These are phyloP conservation scores for Neurospora sp. DNA, from an alignment of 495 filamentous ascomycete species.

Conservation along the genomic window DNA sequence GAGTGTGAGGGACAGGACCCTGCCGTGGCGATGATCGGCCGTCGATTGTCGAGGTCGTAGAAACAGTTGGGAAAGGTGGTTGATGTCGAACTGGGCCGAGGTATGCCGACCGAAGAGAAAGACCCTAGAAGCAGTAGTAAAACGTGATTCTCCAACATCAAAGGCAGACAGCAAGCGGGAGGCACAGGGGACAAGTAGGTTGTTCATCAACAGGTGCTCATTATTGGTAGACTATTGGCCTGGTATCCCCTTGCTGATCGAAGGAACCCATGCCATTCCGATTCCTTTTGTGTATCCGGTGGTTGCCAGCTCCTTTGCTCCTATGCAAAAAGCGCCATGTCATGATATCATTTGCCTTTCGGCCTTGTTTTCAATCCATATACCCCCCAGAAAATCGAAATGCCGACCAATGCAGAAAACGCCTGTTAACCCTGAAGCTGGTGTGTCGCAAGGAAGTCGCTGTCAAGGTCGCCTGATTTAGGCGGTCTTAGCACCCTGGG, in stretches of 20 bases:
- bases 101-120: too few species aligned
- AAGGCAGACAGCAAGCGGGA: background rate
- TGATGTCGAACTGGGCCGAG: too few species aligned
- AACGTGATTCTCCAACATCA: background rate
- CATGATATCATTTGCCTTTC: slow-evolving; percentile 19
- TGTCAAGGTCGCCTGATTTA: slow-evolving; percentile 4
- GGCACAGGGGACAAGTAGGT: background rate
- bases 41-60: too few species aligned
- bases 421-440: slow-evolving; percentile 13
- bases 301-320: slow-evolving; percentile 8
- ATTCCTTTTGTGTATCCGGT: slow-evolving; percentile 11
- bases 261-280: slow-evolving; percentile 13
- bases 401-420: slow-evolving; percentile 16
- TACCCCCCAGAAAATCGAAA: slow-evolving; percentile 11
- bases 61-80: too few species aligned
- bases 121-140: background rate
- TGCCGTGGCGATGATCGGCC: too few species aligned
- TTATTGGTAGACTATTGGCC: slow-evolving; percentile 25
- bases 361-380: slow-evolving; percentile 10
- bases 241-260: slow-evolving; percentile 11
- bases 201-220: slow-evolving; percentile 20
- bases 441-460: slow-evolving; percentile 4
- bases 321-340: slow-evolving; percentile 14
- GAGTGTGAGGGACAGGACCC: too few species aligned
- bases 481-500: slow-evolving; percentile 47